Percentiles rank a stretch among this genome's conserved stretches.
phyloP scores from a whole-genome alignment of 108 stramenopile species.

The Cylindrotheca closterium region DNA sequence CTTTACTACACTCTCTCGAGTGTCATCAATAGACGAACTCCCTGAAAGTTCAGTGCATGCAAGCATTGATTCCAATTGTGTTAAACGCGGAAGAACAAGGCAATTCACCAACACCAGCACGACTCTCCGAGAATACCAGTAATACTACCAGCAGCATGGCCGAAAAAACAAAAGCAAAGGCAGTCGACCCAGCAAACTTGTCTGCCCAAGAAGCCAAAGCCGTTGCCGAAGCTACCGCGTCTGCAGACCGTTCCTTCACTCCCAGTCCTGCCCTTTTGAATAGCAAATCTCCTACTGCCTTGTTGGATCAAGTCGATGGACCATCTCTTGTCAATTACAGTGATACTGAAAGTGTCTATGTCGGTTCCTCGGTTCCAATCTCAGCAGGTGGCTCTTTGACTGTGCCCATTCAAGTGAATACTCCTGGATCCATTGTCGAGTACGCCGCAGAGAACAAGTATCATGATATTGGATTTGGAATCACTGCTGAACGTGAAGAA shows the following conservation, averaged over 20 bases:
- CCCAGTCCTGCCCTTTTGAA: slow-evolving; percentile 65
- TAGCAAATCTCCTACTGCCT: slow-evolving; percentile 43
- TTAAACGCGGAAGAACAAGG: neutral
- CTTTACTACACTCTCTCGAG: too few relatives aligned
- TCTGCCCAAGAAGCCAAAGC: slow-evolving; percentile 69
- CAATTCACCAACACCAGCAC: neutral
- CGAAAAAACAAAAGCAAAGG: neutral
- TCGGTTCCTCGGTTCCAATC: slow-evolving; percentile 72
- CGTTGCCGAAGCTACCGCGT: slow-evolving; percentile 76
- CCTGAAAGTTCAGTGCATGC: too few relatives aligned
- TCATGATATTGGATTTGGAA: slow-evolving; percentile 78
- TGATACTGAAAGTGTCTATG: slow-evolving; percentile 59
- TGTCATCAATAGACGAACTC: too few relatives aligned
- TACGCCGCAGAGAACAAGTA: slow-evolving; percentile 58
- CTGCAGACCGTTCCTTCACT: slow-evolving; percentile 63
- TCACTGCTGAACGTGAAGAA: slow-evolving; percentile 86
- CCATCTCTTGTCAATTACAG: slow-evolving; percentile 50
- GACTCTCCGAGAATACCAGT: neutral
- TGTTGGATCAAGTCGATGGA: slow-evolving; percentile 79
- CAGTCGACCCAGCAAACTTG: slow-evolving; percentile 14
- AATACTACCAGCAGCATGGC: neutral
- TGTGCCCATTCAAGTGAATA: slow-evolving; percentile 79
- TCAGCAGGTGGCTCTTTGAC: slow-evolving; percentile 63
- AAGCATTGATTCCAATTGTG: neutral
- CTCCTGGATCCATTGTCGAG: slow-evolving; percentile 79